These are phyloP conservation scores for Setaria italica DNA, from an alignment of 202 grass and related monocot species.

Conservation along the genomic window DNA sequence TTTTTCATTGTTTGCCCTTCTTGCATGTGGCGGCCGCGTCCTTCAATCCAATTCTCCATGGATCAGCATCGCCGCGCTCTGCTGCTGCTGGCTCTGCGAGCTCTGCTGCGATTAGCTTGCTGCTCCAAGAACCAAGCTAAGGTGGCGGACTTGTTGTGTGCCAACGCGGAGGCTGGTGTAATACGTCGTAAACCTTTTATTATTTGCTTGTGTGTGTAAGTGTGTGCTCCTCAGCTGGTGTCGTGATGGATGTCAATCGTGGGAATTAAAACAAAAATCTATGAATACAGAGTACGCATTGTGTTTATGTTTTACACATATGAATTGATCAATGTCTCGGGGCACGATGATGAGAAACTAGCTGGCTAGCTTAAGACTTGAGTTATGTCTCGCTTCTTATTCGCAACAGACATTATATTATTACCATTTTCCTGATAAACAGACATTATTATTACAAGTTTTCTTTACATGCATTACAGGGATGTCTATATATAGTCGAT, in stretches of 20 bases:
- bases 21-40: background rate
- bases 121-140: background rate
- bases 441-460: no score
- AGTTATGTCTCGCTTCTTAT: no score
- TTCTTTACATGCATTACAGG: no score
- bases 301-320: background rate
- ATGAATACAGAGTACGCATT: background rate
- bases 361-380: no score
- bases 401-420: no score
- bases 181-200: no score
- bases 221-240: no score
- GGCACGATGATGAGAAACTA: background rate
- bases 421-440: no score
- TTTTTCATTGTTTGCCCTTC: background rate
- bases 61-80: constrained; percentile 30
- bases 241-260: background rate
- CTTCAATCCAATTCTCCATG: background rate
- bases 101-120: constrained; percentile 29
- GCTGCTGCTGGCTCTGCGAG: constrained; percentile 43
- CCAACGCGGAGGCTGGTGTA: no score
- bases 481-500: no score
- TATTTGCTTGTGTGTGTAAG: no score
- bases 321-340: background rate
- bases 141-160: no score
- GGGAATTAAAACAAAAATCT: background rate